A percentile compares a stretch with the other conserved stretches of the same genome.
These are phyloP conservation scores for Aurifilum marmelostoma DNA, from an alignment of 2,329 filamentous ascomycete genomes.

Conservation along the genomic window DNA sequence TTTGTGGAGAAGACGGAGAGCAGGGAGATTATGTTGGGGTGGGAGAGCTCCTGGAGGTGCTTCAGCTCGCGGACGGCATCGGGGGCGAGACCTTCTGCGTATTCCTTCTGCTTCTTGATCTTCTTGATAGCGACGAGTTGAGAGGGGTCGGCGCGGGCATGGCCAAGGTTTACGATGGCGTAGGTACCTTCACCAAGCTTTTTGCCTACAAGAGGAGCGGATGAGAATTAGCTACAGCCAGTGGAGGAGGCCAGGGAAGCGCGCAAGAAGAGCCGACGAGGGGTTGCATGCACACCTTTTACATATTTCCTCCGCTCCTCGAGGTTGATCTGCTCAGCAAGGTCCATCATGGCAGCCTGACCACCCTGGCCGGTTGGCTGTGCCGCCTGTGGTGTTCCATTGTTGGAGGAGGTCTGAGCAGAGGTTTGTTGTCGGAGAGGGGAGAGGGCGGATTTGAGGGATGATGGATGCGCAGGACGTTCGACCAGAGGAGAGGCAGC, in stretches of 20 bases:
- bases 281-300: constrained; percentile 62
- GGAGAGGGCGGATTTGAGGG: constrained; percentile 29
- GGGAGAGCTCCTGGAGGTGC: constrained; percentile 88
- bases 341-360: constrained; percentile 50
- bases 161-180: constrained; percentile 90
- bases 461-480: constrained; percentile 29
- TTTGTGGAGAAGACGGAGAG: constrained; percentile 94
- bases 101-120: constrained; percentile 85
- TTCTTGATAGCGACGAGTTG: constrained; percentile 89
- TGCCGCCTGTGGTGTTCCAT: constrained; percentile 33
- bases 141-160: constrained; percentile 72
- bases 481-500: constrained; percentile 52
- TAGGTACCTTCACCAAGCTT: constrained; percentile 97
- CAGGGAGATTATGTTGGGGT: constrained; percentile 94
- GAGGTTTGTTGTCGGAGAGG: constrained; percentile 37
- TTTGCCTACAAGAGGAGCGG: constrained; percentile 60
- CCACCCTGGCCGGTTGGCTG: constrained; percentile 26
- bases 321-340: constrained; percentile 82
- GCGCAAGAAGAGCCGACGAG: too few species aligned
- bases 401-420: constrained; percentile 35
- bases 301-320: constrained; percentile 86
- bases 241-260: not conserved
- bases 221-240: not conserved
- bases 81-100: constrained; percentile 87
- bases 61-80: constrained; percentile 96